Base-by-base conservation (phyloP, 805 yeast species). In the Candida fluviatilis region DNA sequence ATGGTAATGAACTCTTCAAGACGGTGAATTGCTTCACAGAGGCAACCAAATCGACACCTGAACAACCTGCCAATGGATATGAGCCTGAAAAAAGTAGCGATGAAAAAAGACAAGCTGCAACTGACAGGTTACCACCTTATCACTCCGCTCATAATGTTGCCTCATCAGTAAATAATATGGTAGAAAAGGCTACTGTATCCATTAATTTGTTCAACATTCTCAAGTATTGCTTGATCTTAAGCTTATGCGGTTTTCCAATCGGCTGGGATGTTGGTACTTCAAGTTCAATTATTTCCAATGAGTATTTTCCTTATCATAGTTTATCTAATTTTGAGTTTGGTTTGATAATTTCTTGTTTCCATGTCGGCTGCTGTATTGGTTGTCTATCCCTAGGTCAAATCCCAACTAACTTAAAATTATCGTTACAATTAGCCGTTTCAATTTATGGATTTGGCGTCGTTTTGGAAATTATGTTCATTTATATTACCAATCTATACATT, bases 241-340 rank as follows among this genome's bases (percentile, higher is more conserved):
- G 55, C 2, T 38, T 49, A n/a, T 34, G 50, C 14, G 52, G 55
- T 13, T 48, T 56, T 23, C 52, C 55, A 7, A 31, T 54, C 4
- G 60, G 62, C 1, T 55, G 58, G 60, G 60, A 54, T 34, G 51
- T 55, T 19, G 60, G 56, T 5, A 50, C 57, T 7, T 45, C 48
- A 4, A 52, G 54, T 2, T 39, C 46, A 23, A 31, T 49, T 16
- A 24, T 50, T 14, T 41, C 38, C 13, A 46, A 44, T 38, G 15
- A 25, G 6, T 18, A 36, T 15, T 54, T 53, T 35, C 41, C 44
- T 10, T 25, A 27, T 21, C 37, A 41, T 4, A 23, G 13, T 8
- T 23, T 45, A 19, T 34, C 46, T 4, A 35, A 43, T 8, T 32
- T 48, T 16, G 46, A 40, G 31, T 23, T 47, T 18, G 62, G 62